Evolutionary conservation across 208 protist genomes (phyloP).

Genomic region (Endotrypanum monterogeii): DNA sequence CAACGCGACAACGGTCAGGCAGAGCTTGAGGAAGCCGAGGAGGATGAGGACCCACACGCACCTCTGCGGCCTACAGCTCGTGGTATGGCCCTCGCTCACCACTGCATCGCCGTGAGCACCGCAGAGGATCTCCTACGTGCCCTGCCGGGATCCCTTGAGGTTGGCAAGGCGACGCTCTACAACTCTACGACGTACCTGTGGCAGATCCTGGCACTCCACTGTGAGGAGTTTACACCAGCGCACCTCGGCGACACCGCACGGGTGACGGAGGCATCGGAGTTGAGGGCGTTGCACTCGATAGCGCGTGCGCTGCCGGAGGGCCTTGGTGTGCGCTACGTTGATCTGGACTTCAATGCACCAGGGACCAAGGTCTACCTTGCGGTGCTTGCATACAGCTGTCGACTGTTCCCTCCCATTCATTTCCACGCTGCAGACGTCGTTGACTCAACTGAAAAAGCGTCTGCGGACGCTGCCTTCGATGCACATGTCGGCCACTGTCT

Average conservation of each 20-base stretch:
- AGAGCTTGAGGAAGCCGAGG: constrained; percentile 26
- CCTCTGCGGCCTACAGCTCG: constrained; percentile 56
- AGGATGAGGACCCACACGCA: constrained; percentile 47
- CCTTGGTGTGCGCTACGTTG: constrained; percentile 55
- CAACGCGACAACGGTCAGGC: not conserved
- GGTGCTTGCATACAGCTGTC: constrained; percentile 70
- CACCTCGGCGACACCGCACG: constrained; percentile 68
- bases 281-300: constrained; percentile 62
- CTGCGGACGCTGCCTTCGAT: constrained; percentile 14
- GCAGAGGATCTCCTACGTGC: constrained; percentile 48
- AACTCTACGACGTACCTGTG: constrained; percentile 46
- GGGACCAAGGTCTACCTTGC: constrained; percentile 75
- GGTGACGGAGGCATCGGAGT: constrained; percentile 56
- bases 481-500: constrained; percentile 25
- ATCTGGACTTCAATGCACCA: constrained; percentile 60
- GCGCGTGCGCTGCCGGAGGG: constrained; percentile 59
- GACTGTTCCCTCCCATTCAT: constrained; percentile 43
- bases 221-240: constrained; percentile 55
- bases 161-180: constrained; percentile 19
- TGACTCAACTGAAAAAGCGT: not conserved
- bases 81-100: constrained; percentile 60
- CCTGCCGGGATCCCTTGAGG: constrained; percentile 19
- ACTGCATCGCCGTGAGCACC: constrained; percentile 63
- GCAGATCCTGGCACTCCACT: constrained; percentile 42
- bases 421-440: not conserved